Evolutionary conservation across 2,329 filamentous ascomycete genomes (phyloP), one percentile per base, ranked within the genome.

Genomic region (Diaporthe batatas): DNA sequence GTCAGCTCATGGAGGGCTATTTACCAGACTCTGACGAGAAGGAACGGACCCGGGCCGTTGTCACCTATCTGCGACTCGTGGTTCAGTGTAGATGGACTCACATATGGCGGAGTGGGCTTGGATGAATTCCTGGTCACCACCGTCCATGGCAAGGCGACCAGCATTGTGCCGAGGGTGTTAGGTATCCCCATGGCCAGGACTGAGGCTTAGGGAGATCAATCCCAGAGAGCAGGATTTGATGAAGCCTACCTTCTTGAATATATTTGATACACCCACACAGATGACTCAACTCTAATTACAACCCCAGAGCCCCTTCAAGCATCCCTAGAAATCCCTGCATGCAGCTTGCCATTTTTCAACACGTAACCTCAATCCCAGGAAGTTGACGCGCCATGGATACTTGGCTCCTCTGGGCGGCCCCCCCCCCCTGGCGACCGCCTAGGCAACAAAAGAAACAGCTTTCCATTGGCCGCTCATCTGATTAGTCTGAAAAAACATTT

Each of bases 1-100:
- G 75, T 74, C 21, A 76, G 80, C 6, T 78, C 73, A 4, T 81
- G 81, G 75, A 81, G 80, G 70, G 80, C 78, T 2, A 76, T 80
- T 39, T 82, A 81, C 54, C 80, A 81, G 72, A 79, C 80, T 42
- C 76, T 79, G 11, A 73, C 76, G 25, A 76, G 68, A 4, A 73
- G 75, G 1, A 73, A 75, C 11, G 69, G 76, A 18, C 73, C 76
- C 12, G 76, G 76, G n/a, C 78, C 80, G 75, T 86, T 77, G 78
- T 87, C 74, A 77, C 83, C 74, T 10, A 55, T 65, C 6, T 73
- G 71, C 36, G 36, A 59, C 55, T 64, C 51, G 1, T 73, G 71
- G 71, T 69, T 68, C 1, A 39, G 25, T 18, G 32, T 53, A 18
- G 57, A 69, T 14, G 55, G 23, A 14, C 34, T 59, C 4, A 47